phyloP scores from a whole-genome alignment of 495 filamentous ascomycete species.

The Penicillium dipodomyicola region DNA sequence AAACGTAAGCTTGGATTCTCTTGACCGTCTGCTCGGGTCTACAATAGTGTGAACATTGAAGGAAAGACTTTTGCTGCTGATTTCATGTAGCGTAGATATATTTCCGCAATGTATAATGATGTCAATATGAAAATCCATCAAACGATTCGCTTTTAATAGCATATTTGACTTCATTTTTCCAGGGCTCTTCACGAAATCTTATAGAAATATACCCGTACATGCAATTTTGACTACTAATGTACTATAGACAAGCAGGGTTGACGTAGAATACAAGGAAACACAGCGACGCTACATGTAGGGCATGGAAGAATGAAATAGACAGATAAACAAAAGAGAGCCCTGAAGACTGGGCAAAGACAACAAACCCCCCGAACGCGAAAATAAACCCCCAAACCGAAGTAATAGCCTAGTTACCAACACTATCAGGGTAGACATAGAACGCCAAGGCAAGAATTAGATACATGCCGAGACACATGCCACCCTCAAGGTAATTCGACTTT shows the following conservation, averaged over 20 bases:
- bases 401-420: conserved; percentile 23
- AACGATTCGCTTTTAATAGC: background rate
- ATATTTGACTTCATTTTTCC: too few species aligned
- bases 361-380: background rate
- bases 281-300: background rate
- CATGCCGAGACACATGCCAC: conserved; percentile 80
- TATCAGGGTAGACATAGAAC: conserved; percentile 85
- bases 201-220: background rate
- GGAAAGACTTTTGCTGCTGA: background rate
- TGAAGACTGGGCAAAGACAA: background rate
- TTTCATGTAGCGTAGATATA: background rate
- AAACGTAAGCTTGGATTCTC: background rate
- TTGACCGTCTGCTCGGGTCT: background rate
- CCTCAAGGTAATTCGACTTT: conserved; percentile 93
- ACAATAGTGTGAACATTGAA: background rate
- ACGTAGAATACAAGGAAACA: background rate
- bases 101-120: background rate
- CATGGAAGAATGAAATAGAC: background rate
- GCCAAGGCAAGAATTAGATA: conserved; percentile 83
- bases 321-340: background rate
- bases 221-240: conserved; percentile 6
- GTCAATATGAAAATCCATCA: background rate
- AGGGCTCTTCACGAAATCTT: background rate
- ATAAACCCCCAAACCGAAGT: background rate
- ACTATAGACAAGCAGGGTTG: conserved; percentile 8